Evolutionary conservation across 2,329 filamentous ascomycete species (phyloP), one percentile per base, ranked within the genome.

Genomic region (Diaporthe longicolla): DNA sequence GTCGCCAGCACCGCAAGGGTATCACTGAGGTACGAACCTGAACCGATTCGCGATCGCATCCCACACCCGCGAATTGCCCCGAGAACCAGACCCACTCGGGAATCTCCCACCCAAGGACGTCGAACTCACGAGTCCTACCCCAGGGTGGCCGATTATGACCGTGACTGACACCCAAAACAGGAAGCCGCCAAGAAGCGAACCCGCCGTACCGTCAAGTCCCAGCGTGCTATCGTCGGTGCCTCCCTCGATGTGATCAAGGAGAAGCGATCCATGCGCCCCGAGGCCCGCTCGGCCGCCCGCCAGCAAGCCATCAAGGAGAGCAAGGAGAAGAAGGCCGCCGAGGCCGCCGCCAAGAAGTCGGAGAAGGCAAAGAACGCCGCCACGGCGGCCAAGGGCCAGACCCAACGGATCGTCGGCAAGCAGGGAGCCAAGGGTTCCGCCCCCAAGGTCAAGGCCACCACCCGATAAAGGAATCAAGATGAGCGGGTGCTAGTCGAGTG

Each of bases 181-280:
- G 97, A 99, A 92, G 93, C 98, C 85, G 95, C 96, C 90, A 99
- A 99, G 94, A 98, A 98, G 93, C 95, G 97, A 85, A 95, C 95
- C 81, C 97, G 97, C 90, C 95, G 95, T 85, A 95, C 95, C 84
- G 94, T 99, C 89, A 99, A 99, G 94, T 87, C 94, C 87, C 97
- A 99, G 92, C 95, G 97, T 91, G 96, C 93, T 85, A 97, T 99
- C 87, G 97, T 99, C 82, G 97, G 97, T 92, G 97, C 97, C 81
- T 98, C 97, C 78, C 95, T 99, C 87, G 97, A 99, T 86, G 95
- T 98, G 84, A 98, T 99, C 92, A 98, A 98, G 93, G 97, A 99
- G 93, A 95, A 95, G 89, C 95, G 97, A 84, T 87, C 91, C 82
- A 93, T 95, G 91, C 95, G 97, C 87, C 97, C 97, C 82, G 97